A percentile compares a stretch with the other conserved stretches of the same genome.
phyloP scores from a whole-genome alignment of 78 protist genomes.

The Monosiga brevicollis region DNA sequence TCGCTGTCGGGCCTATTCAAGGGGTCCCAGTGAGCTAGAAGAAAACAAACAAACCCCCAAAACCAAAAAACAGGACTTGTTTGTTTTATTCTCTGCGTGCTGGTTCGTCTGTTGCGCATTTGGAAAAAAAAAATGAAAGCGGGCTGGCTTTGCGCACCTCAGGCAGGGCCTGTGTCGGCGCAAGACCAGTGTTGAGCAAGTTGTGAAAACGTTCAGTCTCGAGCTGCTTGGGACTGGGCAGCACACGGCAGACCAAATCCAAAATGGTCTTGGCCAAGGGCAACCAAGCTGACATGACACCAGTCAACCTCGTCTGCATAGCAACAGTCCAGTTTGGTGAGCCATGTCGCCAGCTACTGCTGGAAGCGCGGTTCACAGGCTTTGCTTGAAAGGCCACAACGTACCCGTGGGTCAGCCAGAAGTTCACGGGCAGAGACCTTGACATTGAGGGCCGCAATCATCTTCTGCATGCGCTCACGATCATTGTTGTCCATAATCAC shows the following conservation, averaged over 20 bases:
- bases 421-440: not conserved
- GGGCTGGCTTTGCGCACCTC: too few relatives aligned
- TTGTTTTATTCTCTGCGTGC: too few relatives aligned
- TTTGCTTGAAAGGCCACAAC: slow-evolving; percentile 19
- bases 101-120: too few relatives aligned
- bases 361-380: slow-evolving; percentile 22
- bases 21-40: too few relatives aligned
- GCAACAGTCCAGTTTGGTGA: too few relatives aligned
- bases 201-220: not conserved
- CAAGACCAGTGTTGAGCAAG: not conserved
- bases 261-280: slow-evolving; percentile 70
- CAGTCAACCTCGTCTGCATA: too few relatives aligned
- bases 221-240: slow-evolving; percentile 5
- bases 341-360: too few relatives aligned
- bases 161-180: too few relatives aligned
- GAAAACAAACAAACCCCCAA: too few relatives aligned
- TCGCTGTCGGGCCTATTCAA: too few relatives aligned
- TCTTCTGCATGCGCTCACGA: slow-evolving; percentile 41
- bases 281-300: slow-evolving; percentile 72
- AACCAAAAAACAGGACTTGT: too few relatives aligned
- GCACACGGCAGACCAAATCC: not conserved
- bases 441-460: slow-evolving; percentile 42
- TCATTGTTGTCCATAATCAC: slow-evolving; percentile 11
- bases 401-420: not conserved
- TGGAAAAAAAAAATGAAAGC: too few relatives aligned